Conservation (phyloP, 306 rosid genomes). For the Spatholobus suberectus region DNA sequence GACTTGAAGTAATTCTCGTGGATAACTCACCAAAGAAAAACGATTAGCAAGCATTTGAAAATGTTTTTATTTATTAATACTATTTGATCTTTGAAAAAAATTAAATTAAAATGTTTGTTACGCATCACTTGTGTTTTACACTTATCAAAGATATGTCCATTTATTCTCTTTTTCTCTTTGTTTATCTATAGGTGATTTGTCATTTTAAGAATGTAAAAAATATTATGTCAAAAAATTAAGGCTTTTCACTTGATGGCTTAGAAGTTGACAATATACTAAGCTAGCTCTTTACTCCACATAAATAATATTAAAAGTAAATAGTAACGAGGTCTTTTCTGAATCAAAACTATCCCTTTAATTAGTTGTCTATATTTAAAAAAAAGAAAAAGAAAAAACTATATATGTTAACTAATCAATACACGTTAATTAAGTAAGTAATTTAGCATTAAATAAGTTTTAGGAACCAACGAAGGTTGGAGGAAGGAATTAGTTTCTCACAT, state of each 20-base stretch:
- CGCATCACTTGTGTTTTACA: not conserved
- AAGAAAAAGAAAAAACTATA: no score
- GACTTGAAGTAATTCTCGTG: not conserved
- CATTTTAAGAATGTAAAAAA: not conserved
- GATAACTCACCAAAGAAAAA: not conserved
- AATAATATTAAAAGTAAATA: conserved; percentile 3
- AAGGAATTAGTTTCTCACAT: no score
- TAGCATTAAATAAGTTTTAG: not conserved
- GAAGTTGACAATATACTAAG: not conserved
- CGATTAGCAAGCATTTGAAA: not conserved
- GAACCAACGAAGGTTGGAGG: no score
- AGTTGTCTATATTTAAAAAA: not conserved
- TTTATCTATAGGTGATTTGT: not conserved
- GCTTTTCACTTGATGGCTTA: not conserved
- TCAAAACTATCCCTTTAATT: not conserved
- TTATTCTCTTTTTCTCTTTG: not conserved
- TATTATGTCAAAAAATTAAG: not conserved
- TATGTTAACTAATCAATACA: not conserved
- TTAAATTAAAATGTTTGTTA: not conserved
- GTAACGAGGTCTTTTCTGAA: not conserved
- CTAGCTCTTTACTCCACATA: not conserved
- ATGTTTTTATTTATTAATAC: not conserved
- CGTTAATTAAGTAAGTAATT: not conserved
- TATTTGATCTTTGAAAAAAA: not conserved
- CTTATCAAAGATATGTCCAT: not conserved